A percentile compares a stretch with the other conserved stretches of the same genome.
These are phyloP conservation scores for Mucor racemosus DNA, from an alignment of 371 early-diverging fungal genomes.

Conservation along the genomic window DNA sequence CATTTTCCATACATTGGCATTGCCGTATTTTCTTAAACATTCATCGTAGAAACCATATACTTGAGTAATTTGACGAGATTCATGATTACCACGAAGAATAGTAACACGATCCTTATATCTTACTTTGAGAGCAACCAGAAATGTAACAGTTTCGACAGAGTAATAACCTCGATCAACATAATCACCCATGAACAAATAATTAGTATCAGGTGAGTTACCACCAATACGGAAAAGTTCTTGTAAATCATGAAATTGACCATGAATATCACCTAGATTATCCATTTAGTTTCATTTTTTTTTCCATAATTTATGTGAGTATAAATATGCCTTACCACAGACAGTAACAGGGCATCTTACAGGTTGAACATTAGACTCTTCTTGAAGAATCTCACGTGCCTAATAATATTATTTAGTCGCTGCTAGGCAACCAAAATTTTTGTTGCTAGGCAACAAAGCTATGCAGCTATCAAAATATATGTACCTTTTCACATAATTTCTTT, in stretches of 20 bases:
- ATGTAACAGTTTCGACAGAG: conserved; percentile 96
- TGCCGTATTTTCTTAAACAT: conserved; percentile 96
- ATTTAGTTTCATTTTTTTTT: conserved; percentile 9
- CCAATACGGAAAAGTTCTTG: conserved; percentile 98
- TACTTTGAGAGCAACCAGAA: conserved; percentile 94
- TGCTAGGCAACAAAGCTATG: not conserved
- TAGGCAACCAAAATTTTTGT: not conserved
- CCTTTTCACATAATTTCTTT: conserved; percentile 95
- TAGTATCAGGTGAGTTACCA: conserved; percentile 96
- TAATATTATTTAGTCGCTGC: not conserved
- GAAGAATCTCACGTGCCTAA: conserved; percentile 89
- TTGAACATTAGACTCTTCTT: conserved; percentile 96
- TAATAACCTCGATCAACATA: conserved; percentile 99
- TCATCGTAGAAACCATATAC: conserved; percentile 99
- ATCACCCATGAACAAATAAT: conserved; percentile 99
- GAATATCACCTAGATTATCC: conserved; percentile 75
- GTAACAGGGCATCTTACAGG: conserved; percentile 96
- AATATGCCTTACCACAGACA: conserved; percentile 76
- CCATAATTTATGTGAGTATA: too few relatives aligned
- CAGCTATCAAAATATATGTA: conserved; percentile 12
- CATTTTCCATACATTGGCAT: conserved; percentile 98
- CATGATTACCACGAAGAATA: conserved; percentile 98
- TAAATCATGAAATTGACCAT: conserved; percentile 99
- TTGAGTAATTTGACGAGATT: conserved; percentile 98
- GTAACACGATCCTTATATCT: conserved; percentile 97